Conservation (phyloP, 2,329 filamentous ascomycete genomes). For the Fonsecaea multimorphosa region DNA sequence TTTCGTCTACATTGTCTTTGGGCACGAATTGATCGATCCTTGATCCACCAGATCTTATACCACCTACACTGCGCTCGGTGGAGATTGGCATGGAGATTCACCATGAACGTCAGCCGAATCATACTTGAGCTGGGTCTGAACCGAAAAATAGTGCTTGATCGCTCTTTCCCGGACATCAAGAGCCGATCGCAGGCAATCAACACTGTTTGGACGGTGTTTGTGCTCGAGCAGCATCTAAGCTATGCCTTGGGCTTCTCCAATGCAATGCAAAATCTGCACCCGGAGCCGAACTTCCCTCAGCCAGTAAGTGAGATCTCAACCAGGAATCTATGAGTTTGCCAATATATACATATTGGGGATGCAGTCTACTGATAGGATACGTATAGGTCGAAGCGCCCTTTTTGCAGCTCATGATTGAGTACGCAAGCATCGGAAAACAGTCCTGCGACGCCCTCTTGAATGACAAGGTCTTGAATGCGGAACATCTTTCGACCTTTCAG, state of each 20-base stretch:
- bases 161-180: slow-evolving; percentile 15
- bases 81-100: slow-evolving; percentile 24
- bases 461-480: slow-evolving; percentile 16
- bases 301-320: slow-evolving; percentile 8
- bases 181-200: slow-evolving; percentile 15
- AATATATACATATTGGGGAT: not conserved
- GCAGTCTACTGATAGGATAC: not conserved
- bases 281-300: slow-evolving; percentile 17
- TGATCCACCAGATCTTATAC: slow-evolving; percentile 16
- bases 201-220: slow-evolving; percentile 14
- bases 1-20: not conserved
- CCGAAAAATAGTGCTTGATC: slow-evolving; percentile 16
- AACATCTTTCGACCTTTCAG: slow-evolving; percentile 13
- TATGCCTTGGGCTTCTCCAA: slow-evolving; percentile 23
- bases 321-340: not conserved
- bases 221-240: slow-evolving; percentile 24
- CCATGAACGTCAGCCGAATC: slow-evolving; percentile 20
- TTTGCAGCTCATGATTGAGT: slow-evolving; percentile 25
- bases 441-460: slow-evolving; percentile 20
- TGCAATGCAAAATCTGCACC: slow-evolving; percentile 17
- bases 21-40: not conserved
- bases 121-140: slow-evolving; percentile 21
- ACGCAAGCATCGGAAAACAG: slow-evolving; percentile 20
- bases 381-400: slow-evolving; percentile 20
- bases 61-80: slow-evolving; percentile 20